Conservation (phyloP, 2,329 filamentous ascomycete genomes). For the Sporothrix dimorphospora region DNA sequence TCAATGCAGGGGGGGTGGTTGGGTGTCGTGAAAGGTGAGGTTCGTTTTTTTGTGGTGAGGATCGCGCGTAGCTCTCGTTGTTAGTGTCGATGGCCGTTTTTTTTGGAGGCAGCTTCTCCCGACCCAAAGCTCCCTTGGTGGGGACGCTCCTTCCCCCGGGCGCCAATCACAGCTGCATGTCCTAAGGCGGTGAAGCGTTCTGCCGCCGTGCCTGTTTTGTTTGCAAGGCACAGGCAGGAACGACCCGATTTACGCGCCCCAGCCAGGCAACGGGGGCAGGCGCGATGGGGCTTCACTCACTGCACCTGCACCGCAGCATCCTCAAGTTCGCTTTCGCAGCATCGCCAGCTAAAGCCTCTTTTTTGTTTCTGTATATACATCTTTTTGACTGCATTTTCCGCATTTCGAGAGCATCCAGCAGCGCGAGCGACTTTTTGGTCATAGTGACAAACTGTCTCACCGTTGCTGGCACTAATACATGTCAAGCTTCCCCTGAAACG, state of each 20-base stretch:
- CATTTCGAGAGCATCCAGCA: not conserved
- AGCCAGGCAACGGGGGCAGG: conserved; percentile 28
- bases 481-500: not conserved
- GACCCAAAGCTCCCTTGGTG: conserved; percentile 30
- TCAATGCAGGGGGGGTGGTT: not conserved
- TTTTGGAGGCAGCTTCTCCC: conserved; percentile 29
- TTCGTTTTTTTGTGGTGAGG: conserved; percentile 17
- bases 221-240: conserved; percentile 27
- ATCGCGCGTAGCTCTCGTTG: conserved; percentile 20
- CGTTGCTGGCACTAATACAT: not conserved
- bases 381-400: conserved; percentile 11
- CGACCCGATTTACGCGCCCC: conserved; percentile 16
- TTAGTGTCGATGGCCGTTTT: conserved; percentile 29
- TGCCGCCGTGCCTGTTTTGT: conserved; percentile 29
- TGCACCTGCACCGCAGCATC: not conserved
- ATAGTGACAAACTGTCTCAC: not conserved
- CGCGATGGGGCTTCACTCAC: conserved; percentile 3
- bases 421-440: not conserved
- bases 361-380: conserved; percentile 16
- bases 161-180: conserved; percentile 26
- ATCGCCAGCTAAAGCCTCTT: not conserved
- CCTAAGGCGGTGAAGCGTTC: conserved; percentile 31
- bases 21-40: not conserved
- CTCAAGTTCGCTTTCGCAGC: not conserved
- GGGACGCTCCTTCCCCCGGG: conserved; percentile 2